Conservation (phyloP, 2,329 filamentous ascomycete species). For the Verticillium isaacii region DNA sequence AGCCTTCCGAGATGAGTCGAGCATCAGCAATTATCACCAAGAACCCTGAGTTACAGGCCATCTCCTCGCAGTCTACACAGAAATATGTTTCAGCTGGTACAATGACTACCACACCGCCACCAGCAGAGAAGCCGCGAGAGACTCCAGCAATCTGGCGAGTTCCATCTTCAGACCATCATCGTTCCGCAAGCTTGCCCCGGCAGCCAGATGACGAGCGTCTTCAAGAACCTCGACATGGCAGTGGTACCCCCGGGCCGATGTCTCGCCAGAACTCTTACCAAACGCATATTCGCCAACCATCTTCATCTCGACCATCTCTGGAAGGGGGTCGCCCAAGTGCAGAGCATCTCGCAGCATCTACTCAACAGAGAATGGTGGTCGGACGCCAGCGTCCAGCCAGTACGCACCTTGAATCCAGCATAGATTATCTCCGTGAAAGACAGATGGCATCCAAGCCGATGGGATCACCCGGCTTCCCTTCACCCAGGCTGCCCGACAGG, state of each 20-base stretch:
- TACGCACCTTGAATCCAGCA: slow-evolving; percentile 75
- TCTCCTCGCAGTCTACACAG: slow-evolving; percentile 39
- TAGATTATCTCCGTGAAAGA: slow-evolving; percentile 77
- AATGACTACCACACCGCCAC: slow-evolving; percentile 63
- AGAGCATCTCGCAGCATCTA: slow-evolving; percentile 51
- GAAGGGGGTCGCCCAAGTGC: slow-evolving; percentile 63
- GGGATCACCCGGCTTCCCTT: slow-evolving; percentile 27
- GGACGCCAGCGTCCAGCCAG: slow-evolving; percentile 68
- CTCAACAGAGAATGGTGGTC: slow-evolving; percentile 33
- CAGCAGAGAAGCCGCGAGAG: slow-evolving; percentile 45
- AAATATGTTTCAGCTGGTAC: slow-evolving; percentile 62
- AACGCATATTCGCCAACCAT: slow-evolving; percentile 31
- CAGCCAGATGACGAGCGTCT: slow-evolving; percentile 14
- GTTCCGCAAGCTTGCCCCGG: slow-evolving; percentile 22
- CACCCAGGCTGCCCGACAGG: slow-evolving; percentile 27
- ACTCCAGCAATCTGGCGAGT: slow-evolving; percentile 10
- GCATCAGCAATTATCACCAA: slow-evolving; percentile 61
- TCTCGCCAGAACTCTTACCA: neutral
- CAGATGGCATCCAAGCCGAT: slow-evolving; percentile 50
- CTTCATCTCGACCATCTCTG: slow-evolving; percentile 61
- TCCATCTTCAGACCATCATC: slow-evolving; percentile 16
- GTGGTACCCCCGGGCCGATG: slow-evolving; percentile 1
- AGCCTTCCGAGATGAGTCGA: slow-evolving; percentile 46
- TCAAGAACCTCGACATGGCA: slow-evolving; percentile 20
- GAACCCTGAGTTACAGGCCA: slow-evolving; percentile 57